These are phyloP conservation scores for Pestalotiopsis sp. DNA, from an alignment of 2,329 filamentous ascomycete genomes.

Conservation along the genomic window DNA sequence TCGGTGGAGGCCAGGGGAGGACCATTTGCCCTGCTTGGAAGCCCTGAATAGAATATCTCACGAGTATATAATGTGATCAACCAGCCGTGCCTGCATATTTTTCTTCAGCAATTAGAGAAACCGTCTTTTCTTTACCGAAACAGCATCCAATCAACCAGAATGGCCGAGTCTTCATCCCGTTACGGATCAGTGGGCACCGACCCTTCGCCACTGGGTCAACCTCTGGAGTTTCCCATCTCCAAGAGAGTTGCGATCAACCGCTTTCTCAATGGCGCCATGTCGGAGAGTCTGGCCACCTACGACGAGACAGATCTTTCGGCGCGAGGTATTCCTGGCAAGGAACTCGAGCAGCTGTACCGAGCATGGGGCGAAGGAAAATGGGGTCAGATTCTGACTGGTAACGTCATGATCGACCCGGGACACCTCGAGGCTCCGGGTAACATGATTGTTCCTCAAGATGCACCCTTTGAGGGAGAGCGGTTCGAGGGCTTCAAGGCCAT, in stretches of 20 bases:
- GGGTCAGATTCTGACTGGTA: constrained; percentile 63
- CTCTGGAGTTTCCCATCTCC: constrained; percentile 53
- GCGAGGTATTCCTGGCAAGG: constrained; percentile 44
- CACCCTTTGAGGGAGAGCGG: constrained; percentile 54
- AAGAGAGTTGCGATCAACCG: constrained; percentile 62
- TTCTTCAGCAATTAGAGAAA: background rate
- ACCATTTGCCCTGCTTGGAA: background rate
- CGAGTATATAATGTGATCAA: background rate
- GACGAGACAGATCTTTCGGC: constrained; percentile 51
- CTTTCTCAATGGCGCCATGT: constrained; percentile 71
- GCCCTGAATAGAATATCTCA: background rate
- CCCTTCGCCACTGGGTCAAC: constrained; percentile 41
- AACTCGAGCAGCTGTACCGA: constrained; percentile 56
- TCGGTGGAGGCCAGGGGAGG: background rate
- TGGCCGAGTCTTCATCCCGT: constrained; percentile 12
- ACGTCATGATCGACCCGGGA: constrained; percentile 65
- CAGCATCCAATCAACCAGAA: background rate
- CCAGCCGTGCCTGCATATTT: background rate
- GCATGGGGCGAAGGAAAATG: constrained; percentile 62
- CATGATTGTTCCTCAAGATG: constrained; percentile 57
- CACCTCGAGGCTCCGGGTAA: constrained; percentile 60
- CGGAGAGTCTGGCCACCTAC: constrained; percentile 65
- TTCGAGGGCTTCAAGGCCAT: constrained; percentile 64
- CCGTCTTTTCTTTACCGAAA: background rate
- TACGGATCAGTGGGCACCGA: constrained; percentile 24